A percentile compares a stretch with the other conserved stretches of the same genome.
These are phyloP conservation scores for Conticribra weissflogii DNA, from an alignment of 108 stramenopile genomes.

Conservation along the genomic window DNA sequence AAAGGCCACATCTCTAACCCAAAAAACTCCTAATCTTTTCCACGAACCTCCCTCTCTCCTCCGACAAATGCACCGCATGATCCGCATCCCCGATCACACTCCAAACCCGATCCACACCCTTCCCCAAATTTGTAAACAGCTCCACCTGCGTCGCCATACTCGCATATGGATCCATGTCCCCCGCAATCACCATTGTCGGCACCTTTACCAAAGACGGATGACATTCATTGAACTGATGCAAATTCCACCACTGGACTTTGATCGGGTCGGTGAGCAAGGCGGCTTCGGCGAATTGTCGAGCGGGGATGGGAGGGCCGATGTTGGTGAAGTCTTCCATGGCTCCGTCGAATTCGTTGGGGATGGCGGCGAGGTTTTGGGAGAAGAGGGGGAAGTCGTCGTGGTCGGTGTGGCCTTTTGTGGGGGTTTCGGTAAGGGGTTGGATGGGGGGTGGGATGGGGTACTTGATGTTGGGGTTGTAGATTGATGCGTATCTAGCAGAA, in stretches of 20 bases:
- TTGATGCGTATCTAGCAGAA: slow-evolving; percentile 78
- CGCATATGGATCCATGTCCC: slow-evolving; percentile 85
- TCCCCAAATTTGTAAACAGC: slow-evolving; percentile 70
- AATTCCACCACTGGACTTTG: slow-evolving; percentile 83
- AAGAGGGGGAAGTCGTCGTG: slow-evolving; percentile 41
- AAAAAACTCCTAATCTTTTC: slow-evolving; percentile 53
- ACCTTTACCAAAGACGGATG: slow-evolving; percentile 80
- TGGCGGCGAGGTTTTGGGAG: slow-evolving; percentile 23
- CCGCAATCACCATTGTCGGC: slow-evolving; percentile 79
- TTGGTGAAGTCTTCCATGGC: slow-evolving; percentile 90
- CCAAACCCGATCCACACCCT: slow-evolving; percentile 78
- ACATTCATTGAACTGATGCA: slow-evolving; percentile 89
- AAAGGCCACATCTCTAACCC: background rate
- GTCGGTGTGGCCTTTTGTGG: slow-evolving; percentile 15
- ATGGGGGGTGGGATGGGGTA: slow-evolving; percentile 42
- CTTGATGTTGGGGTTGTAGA: slow-evolving; percentile 73
- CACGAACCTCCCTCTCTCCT: slow-evolving; percentile 68
- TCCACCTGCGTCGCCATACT: slow-evolving; percentile 71
- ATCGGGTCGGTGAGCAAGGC: slow-evolving; percentile 79
- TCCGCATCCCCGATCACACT: slow-evolving; percentile 84
- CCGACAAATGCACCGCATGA: slow-evolving; percentile 84
- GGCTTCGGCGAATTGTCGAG: slow-evolving; percentile 70
- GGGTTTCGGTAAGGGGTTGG: background rate
- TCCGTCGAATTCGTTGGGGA: slow-evolving; percentile 66
- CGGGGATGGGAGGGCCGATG: slow-evolving; percentile 71